Evolutionary conservation across 129 eudicot genomes (phyloP).

Genomic region (Logfia minima): DNA sequence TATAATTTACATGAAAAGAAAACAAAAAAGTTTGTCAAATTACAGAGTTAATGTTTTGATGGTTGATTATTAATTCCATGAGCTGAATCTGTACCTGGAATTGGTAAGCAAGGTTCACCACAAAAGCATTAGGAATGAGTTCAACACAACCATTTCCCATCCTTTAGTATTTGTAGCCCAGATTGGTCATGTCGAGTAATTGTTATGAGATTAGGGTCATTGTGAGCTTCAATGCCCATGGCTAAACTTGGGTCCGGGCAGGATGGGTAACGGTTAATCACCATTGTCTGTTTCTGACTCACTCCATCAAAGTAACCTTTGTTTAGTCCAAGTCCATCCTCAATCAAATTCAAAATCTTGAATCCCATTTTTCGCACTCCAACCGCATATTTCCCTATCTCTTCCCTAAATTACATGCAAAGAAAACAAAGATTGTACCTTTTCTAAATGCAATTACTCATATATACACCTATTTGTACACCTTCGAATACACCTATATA

Average conservation of each 20-base stretch:
- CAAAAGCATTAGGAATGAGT: constrained; percentile 55
- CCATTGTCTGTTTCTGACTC: constrained; percentile 27
- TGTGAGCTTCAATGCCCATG: constrained; percentile 43
- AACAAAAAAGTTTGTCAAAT: neutral
- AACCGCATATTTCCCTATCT: constrained; percentile 28
- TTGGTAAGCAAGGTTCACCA: constrained; percentile 49
- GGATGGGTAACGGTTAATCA: constrained; percentile 36
- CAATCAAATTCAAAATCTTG: constrained; percentile 39
- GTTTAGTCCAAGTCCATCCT: constrained; percentile 48
- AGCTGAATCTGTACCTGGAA: constrained; percentile 29
- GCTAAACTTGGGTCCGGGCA: constrained; percentile 58
- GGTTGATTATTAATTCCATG: no score
- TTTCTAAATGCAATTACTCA: no score
- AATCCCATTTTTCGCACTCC: constrained; percentile 39
- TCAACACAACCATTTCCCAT: constrained; percentile 51
- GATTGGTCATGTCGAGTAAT: constrained; percentile 37
- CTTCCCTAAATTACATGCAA: constrained; percentile 27
- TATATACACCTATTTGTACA: no score
- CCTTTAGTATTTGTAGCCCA: constrained; percentile 49
- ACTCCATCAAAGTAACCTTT: constrained; percentile 30
- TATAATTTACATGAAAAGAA: constrained; percentile 33
- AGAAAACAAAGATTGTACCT: neutral
- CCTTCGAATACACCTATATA: no score
- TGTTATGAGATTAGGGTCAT: constrained; percentile 31
- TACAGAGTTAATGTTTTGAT: no score